phyloP scores from a whole-genome alignment of 2,329 filamentous ascomycete genomes.

The Alternaria tenuissima region DNA sequence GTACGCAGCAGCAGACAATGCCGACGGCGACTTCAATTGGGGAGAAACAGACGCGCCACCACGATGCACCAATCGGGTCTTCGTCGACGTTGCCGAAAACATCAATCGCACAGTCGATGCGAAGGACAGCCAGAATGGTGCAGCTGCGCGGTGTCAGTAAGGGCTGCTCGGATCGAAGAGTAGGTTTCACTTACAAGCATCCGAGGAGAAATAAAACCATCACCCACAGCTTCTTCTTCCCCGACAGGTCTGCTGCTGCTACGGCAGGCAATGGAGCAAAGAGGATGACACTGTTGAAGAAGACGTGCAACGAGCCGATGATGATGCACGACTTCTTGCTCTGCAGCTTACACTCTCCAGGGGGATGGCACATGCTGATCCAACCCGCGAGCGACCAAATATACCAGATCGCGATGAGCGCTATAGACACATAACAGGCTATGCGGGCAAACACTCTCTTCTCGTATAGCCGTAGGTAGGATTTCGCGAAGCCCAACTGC shows the following conservation, averaged over 20 bases:
- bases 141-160: constrained; percentile 22
- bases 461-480: constrained; percentile 30
- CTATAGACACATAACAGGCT: constrained; percentile 22
- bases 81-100: constrained; percentile 24
- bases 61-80: constrained; percentile 28
- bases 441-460: constrained; percentile 12
- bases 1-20: constrained; percentile 31
- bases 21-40: constrained; percentile 32
- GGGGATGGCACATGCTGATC: constrained; percentile 30
- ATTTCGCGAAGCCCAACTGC: constrained; percentile 27
- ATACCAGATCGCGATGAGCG: constrained; percentile 23
- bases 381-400: constrained; percentile 25
- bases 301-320: constrained; percentile 31
- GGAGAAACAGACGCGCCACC: constrained; percentile 32
- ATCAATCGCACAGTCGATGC: constrained; percentile 30
- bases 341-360: constrained; percentile 23
- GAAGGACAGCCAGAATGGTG: constrained; percentile 26
- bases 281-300: constrained; percentile 26
- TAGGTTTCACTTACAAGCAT: constrained; percentile 23
- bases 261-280: constrained; percentile 24
- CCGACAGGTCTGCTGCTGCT: constrained; percentile 17
- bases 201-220: constrained; percentile 23
- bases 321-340: constrained; percentile 26
- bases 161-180: not conserved
- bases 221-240: constrained; percentile 22